Evolutionary conservation across 225 moss, liverwort and hornwort species (phyloP).

Genomic region (Ulota crispa): DNA sequence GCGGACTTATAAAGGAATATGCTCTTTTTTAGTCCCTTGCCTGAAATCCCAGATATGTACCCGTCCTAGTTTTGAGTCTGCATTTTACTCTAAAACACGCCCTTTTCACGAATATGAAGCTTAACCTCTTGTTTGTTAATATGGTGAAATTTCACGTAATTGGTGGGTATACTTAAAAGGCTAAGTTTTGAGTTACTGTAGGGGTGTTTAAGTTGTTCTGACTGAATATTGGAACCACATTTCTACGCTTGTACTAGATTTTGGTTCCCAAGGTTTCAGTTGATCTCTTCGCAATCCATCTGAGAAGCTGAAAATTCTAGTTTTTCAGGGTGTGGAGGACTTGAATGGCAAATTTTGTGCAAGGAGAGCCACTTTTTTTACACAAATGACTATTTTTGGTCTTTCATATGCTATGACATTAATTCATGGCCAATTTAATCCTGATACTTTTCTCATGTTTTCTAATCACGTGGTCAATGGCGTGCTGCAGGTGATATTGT

Average conservation of each 20-base stretch:
- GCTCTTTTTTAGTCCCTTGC: no score
- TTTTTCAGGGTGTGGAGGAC: not conserved
- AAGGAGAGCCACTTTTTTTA: not conserved
- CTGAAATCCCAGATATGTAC: no score
- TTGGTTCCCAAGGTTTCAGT: not conserved
- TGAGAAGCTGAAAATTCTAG: not conserved
- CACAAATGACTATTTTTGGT: not conserved
- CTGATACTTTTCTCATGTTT: not conserved
- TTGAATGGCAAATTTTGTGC: not conserved
- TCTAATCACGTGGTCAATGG: not conserved
- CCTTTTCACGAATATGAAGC: no score
- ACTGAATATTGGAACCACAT: not conserved
- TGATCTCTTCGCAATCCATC: not conserved
- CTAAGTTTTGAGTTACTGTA: not conserved
- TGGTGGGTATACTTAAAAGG: not conserved
- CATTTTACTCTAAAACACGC: no score
- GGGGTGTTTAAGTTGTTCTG: not conserved
- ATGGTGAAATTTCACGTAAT: not conserved
- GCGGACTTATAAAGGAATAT: no score
- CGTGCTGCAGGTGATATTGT: constrained; percentile 58
- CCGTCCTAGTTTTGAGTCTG: no score
- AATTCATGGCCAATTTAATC: not conserved
- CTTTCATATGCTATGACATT: not conserved
- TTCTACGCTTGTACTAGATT: not conserved
- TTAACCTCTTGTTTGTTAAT: not conserved